Evolutionary conservation across 169 alveolate species (phyloP), one percentile per base, ranked within the genome.

Genomic region (Theileria equi): DNA sequence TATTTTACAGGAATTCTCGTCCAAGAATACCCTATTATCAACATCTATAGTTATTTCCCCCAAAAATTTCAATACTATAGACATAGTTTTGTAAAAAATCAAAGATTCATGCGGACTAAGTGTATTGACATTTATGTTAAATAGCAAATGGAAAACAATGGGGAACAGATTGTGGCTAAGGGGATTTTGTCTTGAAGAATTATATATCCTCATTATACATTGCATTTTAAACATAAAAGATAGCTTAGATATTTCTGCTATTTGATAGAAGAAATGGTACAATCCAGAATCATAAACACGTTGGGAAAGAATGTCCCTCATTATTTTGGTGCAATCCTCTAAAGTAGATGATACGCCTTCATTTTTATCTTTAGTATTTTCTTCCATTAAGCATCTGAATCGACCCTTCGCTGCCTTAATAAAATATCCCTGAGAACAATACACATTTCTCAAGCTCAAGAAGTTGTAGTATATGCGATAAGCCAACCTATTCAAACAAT

Each of bases 401-500:
- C 45, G 26, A 6, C 72, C 72, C 31, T 70, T 32, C 8, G 48
- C 53, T 7, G 81, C 71, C 45, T 41, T 53, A 7, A 70, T 44
- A 48, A 58, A 70, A 58, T 70, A 70, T 32, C n/a, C 7, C 35
- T 43, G 64, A 0, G 65, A n/a, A 19, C 65, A 43, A 11, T 57
- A 57, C 3, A 28, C 32, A 13, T 25, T 21, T 48, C 64, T 43
- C 21, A 70, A 38, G 8, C 25, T 28, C 13, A 55, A 32, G 34
- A 70, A 70, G 16, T 23, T 25, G 44, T 57, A 70, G 36, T 70
- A 70, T 8, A 66, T 36, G 16, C 44, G 62, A 25, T 70, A 70
- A 53, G 61, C 54, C 52, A 70, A 35, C 36, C 81, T 31, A 36
- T 70, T 70, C 28, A 70, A 55, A 36, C 81, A 70, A 41, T 58